Evolutionary conservation across 1,139 yeast species (phyloP).

Genomic region (Scheffersomyces lignicola): DNA sequence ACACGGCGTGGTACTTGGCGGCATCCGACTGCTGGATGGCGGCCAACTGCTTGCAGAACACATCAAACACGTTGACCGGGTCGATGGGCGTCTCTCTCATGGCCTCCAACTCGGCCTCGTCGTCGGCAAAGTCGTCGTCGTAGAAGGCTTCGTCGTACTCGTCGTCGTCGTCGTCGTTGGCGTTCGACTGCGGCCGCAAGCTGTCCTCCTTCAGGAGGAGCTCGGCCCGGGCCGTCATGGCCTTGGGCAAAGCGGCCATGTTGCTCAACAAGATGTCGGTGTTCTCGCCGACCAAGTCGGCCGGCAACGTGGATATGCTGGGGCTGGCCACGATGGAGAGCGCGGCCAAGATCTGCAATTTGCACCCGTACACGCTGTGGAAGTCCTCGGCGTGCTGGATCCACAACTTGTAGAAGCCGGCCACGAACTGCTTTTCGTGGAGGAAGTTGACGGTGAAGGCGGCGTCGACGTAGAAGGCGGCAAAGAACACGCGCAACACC

Average conservation of each 20-base stretch:
- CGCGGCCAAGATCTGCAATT: slow-evolving; percentile 49
- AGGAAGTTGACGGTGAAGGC: slow-evolving; percentile 36
- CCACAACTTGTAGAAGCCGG: slow-evolving; percentile 49
- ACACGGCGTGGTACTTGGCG: slow-evolving; percentile 35
- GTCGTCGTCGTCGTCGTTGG: slow-evolving; percentile 28
- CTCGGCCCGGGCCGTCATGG: slow-evolving; percentile 47
- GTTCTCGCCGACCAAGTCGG: slow-evolving; percentile 42
- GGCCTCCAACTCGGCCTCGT: slow-evolving; percentile 56
- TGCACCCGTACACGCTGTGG: slow-evolving; percentile 58
- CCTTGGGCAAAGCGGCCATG: slow-evolving; percentile 47
- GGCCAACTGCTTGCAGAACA: slow-evolving; percentile 34
- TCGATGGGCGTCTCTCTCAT: slow-evolving; percentile 55
- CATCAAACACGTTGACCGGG: slow-evolving; percentile 45
- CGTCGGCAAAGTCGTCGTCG: slow-evolving; percentile 46
- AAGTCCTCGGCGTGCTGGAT: slow-evolving; percentile 46
- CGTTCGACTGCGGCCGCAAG: slow-evolving; percentile 22
- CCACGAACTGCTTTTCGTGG: slow-evolving; percentile 36
- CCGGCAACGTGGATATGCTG: slow-evolving; percentile 27
- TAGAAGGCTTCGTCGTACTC: slow-evolving; percentile 29
- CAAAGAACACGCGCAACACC: slow-evolving; percentile 45
- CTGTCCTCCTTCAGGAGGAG: slow-evolving; percentile 39
- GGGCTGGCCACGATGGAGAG: slow-evolving; percentile 33
- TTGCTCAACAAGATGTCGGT: slow-evolving; percentile 42
- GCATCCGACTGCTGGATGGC: slow-evolving; percentile 35
- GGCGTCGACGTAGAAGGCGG: slow-evolving; percentile 43